phyloP scores from a whole-genome alignment of 2,329 filamentous ascomycete genomes.

The Seiridium cupressi region DNA sequence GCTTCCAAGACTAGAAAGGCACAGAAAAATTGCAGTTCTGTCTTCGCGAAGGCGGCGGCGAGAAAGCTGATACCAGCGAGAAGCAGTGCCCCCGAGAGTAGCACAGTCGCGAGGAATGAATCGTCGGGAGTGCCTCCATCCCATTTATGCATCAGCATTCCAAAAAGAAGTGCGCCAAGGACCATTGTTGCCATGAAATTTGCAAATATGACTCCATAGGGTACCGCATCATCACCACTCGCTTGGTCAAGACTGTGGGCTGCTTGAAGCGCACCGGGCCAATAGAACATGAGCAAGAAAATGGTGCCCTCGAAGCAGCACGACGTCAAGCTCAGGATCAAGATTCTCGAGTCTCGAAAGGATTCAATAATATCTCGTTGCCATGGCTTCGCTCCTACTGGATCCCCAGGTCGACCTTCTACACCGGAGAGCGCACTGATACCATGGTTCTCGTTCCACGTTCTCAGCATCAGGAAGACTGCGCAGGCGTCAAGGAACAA shows the following conservation, averaged over 20 bases:
- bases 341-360: constrained; percentile 22
- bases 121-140: constrained; percentile 12
- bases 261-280: constrained; percentile 27
- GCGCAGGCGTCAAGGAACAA: constrained; percentile 28
- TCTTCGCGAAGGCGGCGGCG: constrained; percentile 14
- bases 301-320: constrained; percentile 33
- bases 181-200: constrained; percentile 60
- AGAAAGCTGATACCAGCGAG: constrained; percentile 21
- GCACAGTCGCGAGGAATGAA: not conserved
- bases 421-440: too few species aligned
- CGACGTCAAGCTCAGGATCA: constrained; percentile 28
- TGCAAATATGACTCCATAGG: constrained; percentile 54
- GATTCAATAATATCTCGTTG: not conserved
- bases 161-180: constrained; percentile 55
- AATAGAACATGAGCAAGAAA: constrained; percentile 31
- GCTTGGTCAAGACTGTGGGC: constrained; percentile 18
- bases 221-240: constrained; percentile 11
- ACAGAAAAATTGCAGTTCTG: constrained; percentile 21
- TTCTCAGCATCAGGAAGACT: constrained; percentile 25
- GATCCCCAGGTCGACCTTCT: not conserved
- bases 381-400: not conserved
- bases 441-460: constrained; percentile 28
- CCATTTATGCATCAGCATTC: constrained; percentile 22
- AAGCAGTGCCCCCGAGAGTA: constrained; percentile 20
- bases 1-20: constrained; percentile 29